These are phyloP conservation scores for Globisporangium heterothallicum DNA, from an alignment of 352 stramenopile species.

Conservation along the genomic window DNA sequence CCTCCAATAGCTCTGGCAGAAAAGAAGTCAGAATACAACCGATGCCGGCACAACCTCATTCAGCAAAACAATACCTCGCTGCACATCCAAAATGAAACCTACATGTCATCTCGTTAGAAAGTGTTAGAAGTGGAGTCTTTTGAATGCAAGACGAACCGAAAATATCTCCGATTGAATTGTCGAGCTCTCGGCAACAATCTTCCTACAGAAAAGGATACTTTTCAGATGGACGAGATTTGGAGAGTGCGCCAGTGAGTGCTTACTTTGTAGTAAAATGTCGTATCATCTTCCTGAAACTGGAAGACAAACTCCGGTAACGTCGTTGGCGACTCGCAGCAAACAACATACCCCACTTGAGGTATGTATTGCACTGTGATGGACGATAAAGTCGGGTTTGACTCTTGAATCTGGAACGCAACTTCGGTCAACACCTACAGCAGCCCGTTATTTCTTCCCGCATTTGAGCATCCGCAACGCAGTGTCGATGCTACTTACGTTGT, in stretches of 20 bases:
- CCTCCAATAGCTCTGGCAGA: slow-evolving; percentile 57
- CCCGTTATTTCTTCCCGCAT: background rate
- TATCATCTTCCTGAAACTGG: slow-evolving; percentile 85
- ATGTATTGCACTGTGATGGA: slow-evolving; percentile 85
- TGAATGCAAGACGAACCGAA: slow-evolving; percentile 37
- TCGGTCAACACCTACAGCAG: slow-evolving; percentile 68
- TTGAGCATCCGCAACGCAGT: background rate
- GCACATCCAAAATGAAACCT: slow-evolving; percentile 80
- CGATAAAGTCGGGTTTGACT: slow-evolving; percentile 57
- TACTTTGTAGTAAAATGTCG: slow-evolving; percentile 87
- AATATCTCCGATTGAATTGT: slow-evolving; percentile 77
- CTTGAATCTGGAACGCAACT: slow-evolving; percentile 77
- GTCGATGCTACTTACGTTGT: slow-evolving; percentile 42
- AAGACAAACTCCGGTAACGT: slow-evolving; percentile 75
- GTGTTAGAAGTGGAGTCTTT: slow-evolving; percentile 7
- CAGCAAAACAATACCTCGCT: slow-evolving; percentile 41
- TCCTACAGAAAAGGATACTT: slow-evolving; percentile 29
- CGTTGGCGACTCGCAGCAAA: slow-evolving; percentile 68
- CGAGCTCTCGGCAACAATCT: slow-evolving; percentile 69
- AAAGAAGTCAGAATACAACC: background rate
- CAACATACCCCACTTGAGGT: slow-evolving; percentile 82
- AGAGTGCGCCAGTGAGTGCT: background rate
- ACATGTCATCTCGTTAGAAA: background rate
- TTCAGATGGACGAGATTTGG: background rate
- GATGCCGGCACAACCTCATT: background rate